Conservation (phyloP, 2,329 filamentous ascomycete species). For the Beauveria medogensis region DNA sequence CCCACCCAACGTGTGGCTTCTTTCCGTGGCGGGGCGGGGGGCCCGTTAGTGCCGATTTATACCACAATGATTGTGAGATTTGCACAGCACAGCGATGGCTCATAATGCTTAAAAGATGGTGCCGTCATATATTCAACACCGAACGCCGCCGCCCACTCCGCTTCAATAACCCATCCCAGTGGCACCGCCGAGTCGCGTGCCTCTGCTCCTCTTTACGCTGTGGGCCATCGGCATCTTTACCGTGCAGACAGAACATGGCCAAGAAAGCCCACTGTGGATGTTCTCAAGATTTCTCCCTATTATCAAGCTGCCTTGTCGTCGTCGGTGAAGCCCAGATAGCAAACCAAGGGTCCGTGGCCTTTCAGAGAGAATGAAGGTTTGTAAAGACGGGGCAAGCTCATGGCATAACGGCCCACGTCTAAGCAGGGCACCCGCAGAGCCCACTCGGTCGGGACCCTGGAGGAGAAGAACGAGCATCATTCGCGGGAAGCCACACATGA, state of each 20-base stretch:
- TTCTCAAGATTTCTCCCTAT: too few species aligned
- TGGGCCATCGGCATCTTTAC: not conserved
- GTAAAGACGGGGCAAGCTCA: not conserved
- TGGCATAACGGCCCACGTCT: not conserved
- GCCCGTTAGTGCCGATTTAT: slow-evolving; percentile 10
- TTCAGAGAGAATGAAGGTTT: not conserved
- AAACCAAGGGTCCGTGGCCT: not conserved
- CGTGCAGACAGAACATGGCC: not conserved
- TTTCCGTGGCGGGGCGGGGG: not conserved
- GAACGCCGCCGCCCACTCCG: not conserved
- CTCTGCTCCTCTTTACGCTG: not conserved
- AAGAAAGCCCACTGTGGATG: slow-evolving; percentile 1
- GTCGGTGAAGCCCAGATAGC: slow-evolving; percentile 4
- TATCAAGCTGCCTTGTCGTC: not conserved
- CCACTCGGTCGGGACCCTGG: slow-evolving; percentile 6
- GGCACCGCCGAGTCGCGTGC: not conserved
- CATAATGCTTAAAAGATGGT: not conserved
- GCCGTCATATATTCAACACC: not conserved
- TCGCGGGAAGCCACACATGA: not conserved
- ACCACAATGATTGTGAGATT: not conserved
- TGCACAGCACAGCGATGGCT: not conserved
- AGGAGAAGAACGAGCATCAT: not conserved
- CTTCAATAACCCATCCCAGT: not conserved
- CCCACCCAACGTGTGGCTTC: slow-evolving; percentile 1
- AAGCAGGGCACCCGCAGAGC: not conserved